Percentiles rank a stretch among this genome's conserved stretches.
Conservation (phyloP, 2,329 filamentous ascomycete genomes). For the Trichophyton mentagrophytes region DNA sequence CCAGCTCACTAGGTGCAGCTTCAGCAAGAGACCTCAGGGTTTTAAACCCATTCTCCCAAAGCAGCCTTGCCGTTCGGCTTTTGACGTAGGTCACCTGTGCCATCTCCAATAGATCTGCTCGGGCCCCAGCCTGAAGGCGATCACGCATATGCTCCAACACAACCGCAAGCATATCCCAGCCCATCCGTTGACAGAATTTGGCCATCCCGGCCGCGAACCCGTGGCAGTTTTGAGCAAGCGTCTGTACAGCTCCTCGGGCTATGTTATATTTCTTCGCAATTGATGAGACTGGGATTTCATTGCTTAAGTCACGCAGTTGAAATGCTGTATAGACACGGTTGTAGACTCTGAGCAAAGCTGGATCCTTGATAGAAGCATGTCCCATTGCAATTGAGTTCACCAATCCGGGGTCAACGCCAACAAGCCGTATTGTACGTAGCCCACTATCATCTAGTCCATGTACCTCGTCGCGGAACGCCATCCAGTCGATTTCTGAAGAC, state of each 20-base stretch:
- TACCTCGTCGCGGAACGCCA: slow-evolving; percentile 57
- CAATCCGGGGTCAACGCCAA: slow-evolving; percentile 55
- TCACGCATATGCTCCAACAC: slow-evolving; percentile 65
- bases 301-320: slow-evolving; percentile 66
- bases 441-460: slow-evolving; percentile 59
- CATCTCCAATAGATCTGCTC: slow-evolving; percentile 56
- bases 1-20: slow-evolving; percentile 52
- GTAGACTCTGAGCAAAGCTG: slow-evolving; percentile 51
- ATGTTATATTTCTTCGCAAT: slow-evolving; percentile 60
- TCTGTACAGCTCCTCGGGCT: slow-evolving; percentile 58
- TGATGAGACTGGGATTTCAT: slow-evolving; percentile 57
- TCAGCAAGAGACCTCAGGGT: slow-evolving; percentile 56
- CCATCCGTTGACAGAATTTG: slow-evolving; percentile 67
- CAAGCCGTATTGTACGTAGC: slow-evolving; percentile 52
- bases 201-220: slow-evolving; percentile 69
- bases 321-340: slow-evolving; percentile 61
- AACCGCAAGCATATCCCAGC: slow-evolving; percentile 59
- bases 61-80: slow-evolving; percentile 58
- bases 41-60: slow-evolving; percentile 65
- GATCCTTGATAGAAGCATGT: slow-evolving; percentile 48
- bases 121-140: slow-evolving; percentile 58
- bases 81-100: slow-evolving; percentile 64
- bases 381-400: slow-evolving; percentile 59
- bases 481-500: slow-evolving; percentile 52
- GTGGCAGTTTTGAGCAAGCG: slow-evolving; percentile 59